A percentile compares a stretch with the other conserved stretches of the same genome.
phyloP scores from a whole-genome alignment of 768 basidiomycete species.

The Dacryopinax spathularia region DNA sequence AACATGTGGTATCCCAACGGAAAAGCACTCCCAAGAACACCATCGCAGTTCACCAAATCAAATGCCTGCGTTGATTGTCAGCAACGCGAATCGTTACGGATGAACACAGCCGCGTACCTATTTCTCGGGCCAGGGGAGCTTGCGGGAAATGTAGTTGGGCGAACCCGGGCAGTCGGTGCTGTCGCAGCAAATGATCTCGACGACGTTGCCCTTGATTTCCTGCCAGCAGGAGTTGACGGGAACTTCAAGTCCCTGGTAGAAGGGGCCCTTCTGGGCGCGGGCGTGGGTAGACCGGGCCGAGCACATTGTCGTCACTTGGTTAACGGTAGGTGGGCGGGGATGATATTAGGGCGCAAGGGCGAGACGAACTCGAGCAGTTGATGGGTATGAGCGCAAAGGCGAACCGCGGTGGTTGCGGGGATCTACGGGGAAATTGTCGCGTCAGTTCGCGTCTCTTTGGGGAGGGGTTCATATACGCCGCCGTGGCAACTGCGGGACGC shows the following conservation, averaged over 20 bases:
- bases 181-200: conserved; percentile 1
- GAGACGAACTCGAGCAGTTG: no score
- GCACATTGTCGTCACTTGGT: not conserved
- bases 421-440: not conserved
- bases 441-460: no score
- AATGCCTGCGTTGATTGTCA: not conserved
- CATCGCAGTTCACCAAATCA: not conserved
- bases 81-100: not conserved
- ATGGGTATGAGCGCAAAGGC: no score
- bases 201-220: not conserved
- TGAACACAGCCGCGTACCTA: not conserved
- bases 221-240: conserved; percentile 3
- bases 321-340: not conserved
- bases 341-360: no score
- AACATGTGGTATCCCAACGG: not conserved
- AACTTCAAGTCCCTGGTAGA: not conserved
- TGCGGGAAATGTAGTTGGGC: not conserved
- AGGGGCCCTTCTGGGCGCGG: not conserved
- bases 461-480: not conserved
- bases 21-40: no score
- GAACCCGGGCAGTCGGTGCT: not conserved
- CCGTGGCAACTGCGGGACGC: no score
- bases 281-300: not conserved
- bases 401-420: no score
- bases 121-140: not conserved